These are phyloP conservation scores for Raffaelea deltoideospora DNA, from an alignment of 2,329 filamentous ascomycete species.

Conservation along the genomic window DNA sequence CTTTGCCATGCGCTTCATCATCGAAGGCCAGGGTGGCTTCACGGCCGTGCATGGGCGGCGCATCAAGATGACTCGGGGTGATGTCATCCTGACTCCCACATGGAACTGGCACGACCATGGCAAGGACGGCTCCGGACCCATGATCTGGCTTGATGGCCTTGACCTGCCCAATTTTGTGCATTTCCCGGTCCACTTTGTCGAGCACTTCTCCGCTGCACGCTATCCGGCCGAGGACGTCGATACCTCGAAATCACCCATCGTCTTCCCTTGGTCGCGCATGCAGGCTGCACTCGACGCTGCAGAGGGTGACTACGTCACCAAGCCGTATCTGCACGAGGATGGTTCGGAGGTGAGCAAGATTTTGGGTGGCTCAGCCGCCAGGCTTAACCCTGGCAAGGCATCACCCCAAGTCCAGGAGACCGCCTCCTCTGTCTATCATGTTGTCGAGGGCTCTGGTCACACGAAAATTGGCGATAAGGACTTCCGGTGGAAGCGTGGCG, in stretches of 20 bases:
- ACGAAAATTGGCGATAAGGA: conserved; percentile 21
- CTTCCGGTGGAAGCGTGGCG: conserved; percentile 29
- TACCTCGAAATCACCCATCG: conserved; percentile 24
- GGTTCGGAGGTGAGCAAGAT: conserved; percentile 24
- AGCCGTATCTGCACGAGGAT: conserved; percentile 17
- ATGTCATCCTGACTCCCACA: conserved; percentile 38
- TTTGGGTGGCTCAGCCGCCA: conserved; percentile 30
- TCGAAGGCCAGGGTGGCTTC: conserved; percentile 36
- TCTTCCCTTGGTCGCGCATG: conserved; percentile 34
- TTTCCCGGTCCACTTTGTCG: conserved; percentile 36
- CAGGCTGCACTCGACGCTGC: conserved; percentile 22
- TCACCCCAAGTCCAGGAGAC: conserved; percentile 30
- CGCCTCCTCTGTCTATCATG: conserved; percentile 35
- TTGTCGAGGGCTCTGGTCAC: conserved; percentile 29
- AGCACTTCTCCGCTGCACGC: conserved; percentile 26
- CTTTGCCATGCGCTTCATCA: conserved; percentile 39
- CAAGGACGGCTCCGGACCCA: conserved; percentile 33
- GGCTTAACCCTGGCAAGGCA: conserved; percentile 20
- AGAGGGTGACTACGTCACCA: conserved; percentile 13
- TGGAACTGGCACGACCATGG: conserved; percentile 44
- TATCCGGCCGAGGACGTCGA: conserved; percentile 23
- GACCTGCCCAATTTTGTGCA: conserved; percentile 34
- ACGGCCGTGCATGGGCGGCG: conserved; percentile 36
- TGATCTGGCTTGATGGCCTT: conserved; percentile 42
- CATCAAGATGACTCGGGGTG: conserved; percentile 31